Percentiles rank a stretch among this genome's conserved stretches.
phyloP scores from a whole-genome alignment of 1,284 basidiomycete species.

The Cystobasidium slooffiae region DNA sequence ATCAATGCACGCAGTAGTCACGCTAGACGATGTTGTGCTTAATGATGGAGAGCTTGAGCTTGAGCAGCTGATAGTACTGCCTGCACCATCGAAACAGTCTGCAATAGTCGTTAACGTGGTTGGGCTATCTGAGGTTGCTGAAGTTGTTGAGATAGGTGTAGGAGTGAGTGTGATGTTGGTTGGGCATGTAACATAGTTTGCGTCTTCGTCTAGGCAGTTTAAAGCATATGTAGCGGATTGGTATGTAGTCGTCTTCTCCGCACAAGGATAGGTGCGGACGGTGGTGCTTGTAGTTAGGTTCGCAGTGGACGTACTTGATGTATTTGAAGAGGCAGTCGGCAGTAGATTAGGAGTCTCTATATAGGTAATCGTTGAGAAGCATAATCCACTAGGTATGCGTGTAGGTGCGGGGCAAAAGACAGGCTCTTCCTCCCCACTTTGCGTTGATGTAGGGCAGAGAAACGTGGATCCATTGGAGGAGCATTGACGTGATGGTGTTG shows the following conservation, averaged over 20 bases:
- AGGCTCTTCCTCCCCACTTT: conserved; percentile 4
- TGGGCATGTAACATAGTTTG: conserved; percentile 2
- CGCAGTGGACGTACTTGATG: background rate
- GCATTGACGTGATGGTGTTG: background rate
- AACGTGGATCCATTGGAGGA: background rate
- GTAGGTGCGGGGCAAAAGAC: conserved; percentile 15
- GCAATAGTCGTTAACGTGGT: background rate
- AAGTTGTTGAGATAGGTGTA: background rate
- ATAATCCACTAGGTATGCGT: conserved; percentile 2
- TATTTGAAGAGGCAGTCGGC: background rate
- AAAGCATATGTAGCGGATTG: conserved; percentile 1
- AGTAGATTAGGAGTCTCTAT: background rate
- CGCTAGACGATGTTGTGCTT: too few relatives aligned
- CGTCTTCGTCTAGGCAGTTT: conserved; percentile 1
- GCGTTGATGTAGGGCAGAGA: background rate
- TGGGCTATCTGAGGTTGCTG: background rate
- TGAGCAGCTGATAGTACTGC: background rate
- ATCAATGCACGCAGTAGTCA: background rate
- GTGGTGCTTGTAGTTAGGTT: background rate
- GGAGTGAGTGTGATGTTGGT: background rate
- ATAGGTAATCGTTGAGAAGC: conserved; percentile 13
- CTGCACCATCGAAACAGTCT: background rate
- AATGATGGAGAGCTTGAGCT: background rate
- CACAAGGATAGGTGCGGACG: conserved; percentile 14
- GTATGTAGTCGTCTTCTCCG: conserved; percentile 4